phyloP scores from a whole-genome alignment of 139 green algal genomes.

The Ostreobium quekettii region DNA sequence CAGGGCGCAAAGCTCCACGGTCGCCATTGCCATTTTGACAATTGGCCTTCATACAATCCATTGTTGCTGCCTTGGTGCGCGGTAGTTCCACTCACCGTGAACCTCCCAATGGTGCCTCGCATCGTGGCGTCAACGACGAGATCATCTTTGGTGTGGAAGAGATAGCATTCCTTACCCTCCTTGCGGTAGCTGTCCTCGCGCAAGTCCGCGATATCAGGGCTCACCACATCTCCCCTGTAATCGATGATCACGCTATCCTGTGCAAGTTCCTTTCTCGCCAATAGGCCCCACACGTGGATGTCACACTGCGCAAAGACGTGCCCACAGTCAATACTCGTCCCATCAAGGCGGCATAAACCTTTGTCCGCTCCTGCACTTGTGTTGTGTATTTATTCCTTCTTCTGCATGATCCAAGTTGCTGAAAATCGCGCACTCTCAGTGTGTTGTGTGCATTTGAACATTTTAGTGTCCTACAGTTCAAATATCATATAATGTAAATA shows the following conservation, averaged over 20 bases:
- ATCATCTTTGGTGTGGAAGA: conserved; percentile 68
- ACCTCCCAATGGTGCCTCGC: conserved; percentile 55
- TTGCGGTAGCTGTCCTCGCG: conserved; percentile 60
- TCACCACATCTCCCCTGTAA: conserved; percentile 71
- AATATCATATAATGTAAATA: too few relatives aligned
- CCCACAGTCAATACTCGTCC: too few relatives aligned
- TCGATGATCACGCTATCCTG: conserved; percentile 75
- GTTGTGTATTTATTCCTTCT: too few relatives aligned
- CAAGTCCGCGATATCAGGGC: conserved; percentile 46
- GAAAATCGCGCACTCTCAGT: too few relatives aligned
- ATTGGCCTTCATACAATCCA: neutral
- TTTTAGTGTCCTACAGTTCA: too few relatives aligned
- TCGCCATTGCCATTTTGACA: too few relatives aligned
- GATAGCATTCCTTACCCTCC: conserved; percentile 70
- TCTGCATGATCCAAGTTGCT: too few relatives aligned
- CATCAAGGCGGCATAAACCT: too few relatives aligned
- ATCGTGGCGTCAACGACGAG: conserved; percentile 72
- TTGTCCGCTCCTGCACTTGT: too few relatives aligned
- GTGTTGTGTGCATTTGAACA: too few relatives aligned
- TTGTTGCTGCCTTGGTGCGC: neutral
- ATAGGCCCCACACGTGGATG: conserved; percentile 60
- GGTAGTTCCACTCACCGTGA: conserved; percentile 46
- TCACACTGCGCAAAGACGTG: too few relatives aligned
- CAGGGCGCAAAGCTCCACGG: too few relatives aligned
- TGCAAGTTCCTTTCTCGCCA: conserved; percentile 35